Evolutionary conservation across 2,329 filamentous ascomycete genomes (phyloP), one percentile per base, ranked within the genome.

Genomic region (Alternaria ventricosa): DNA sequence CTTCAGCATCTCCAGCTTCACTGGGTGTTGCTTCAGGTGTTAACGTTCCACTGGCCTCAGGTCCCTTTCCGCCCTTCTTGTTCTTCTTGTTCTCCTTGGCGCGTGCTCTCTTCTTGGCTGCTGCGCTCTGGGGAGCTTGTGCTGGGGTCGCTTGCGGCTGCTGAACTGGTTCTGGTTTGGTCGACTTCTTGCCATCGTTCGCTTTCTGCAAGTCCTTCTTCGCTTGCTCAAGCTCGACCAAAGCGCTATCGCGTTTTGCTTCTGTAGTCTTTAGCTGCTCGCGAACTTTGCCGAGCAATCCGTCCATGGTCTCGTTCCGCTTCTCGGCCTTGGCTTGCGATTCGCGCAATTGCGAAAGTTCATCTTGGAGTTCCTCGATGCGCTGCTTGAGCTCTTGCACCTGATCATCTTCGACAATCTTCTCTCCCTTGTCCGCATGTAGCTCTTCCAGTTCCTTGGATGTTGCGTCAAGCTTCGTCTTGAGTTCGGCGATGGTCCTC

Each of bases 61-160:
- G 51, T 23, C 60, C 69, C 67, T 87, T 88, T 30, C 85, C 87
- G 18, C 87, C 88, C 83, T 94, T 95, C 81, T 90, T 92, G 86
- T 96, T 97, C 84, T 95, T 97, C 78, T 92, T 84, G 69, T 83
- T 84, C 84, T 95, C 97, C 78, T 92, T 84, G 69, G 83, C 84
- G 15, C 58, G 57, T 68, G 94, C 96, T 79, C 92, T 96, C 79
- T 93, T 96, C 82, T 94, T 95, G 63, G 82, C 82, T 11, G 83
- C 79, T 13, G 75, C 79, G 13, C 80, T 76, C 4, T 77, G 74
- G 15, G 70, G 72, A 11, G 71, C 55, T 28, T 71, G 70, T 18
- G 71, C 62, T 25, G 67, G 61, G 7, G 63, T 49, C 12, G 72
- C 44, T 58, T 77, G 68, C 7, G 72, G 63, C 43, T 69, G 65